Evolutionary conservation across 768 basidiomycete species (phyloP).

Genomic region (Hypholoma sublateritium): DNA sequence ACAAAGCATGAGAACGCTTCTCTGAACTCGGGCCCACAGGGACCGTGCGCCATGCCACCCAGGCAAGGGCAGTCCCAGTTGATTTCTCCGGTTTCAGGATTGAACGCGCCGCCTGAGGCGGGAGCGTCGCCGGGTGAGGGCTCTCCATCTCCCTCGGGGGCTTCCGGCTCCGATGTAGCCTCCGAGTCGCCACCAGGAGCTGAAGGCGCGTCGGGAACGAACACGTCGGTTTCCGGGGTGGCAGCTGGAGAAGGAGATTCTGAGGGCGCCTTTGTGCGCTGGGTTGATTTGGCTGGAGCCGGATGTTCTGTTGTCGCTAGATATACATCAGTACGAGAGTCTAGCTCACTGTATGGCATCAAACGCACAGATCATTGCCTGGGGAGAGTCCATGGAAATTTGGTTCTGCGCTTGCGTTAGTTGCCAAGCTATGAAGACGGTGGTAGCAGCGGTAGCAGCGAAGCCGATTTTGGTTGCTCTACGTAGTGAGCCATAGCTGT

Average conservation of each 20-base stretch:
- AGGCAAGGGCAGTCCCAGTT: slow-evolving; percentile 99
- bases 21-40: slow-evolving; percentile 90
- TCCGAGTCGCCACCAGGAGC: slow-evolving; percentile 12
- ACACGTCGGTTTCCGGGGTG: slow-evolving; percentile 1
- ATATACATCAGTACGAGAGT: neutral
- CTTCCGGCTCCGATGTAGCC: slow-evolving; percentile 3
- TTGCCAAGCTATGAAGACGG: slow-evolving; percentile 50
- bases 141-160: slow-evolving; percentile 13
- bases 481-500: slow-evolving; percentile 12
- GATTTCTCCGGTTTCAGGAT: slow-evolving; percentile 97
- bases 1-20: slow-evolving; percentile 98
- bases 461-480: slow-evolving; percentile 32
- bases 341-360: neutral
- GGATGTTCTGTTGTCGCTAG: slow-evolving; percentile 3
- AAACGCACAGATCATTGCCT: slow-evolving; percentile 23
- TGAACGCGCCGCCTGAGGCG: slow-evolving; percentile 62
- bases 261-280: slow-evolving; percentile 3
- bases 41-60: slow-evolving; percentile 98
- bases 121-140: slow-evolving; percentile 44
- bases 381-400: slow-evolving; percentile 45
- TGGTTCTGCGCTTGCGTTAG: slow-evolving; percentile 38
- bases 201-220: slow-evolving; percentile 17
- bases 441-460: slow-evolving; percentile 43
- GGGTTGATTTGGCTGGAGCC: slow-evolving; percentile 10
- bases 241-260: slow-evolving; percentile 6